phyloP scores from a whole-genome alignment of 148 eudicot genomes.

The Vaccinium darrowii region DNA sequence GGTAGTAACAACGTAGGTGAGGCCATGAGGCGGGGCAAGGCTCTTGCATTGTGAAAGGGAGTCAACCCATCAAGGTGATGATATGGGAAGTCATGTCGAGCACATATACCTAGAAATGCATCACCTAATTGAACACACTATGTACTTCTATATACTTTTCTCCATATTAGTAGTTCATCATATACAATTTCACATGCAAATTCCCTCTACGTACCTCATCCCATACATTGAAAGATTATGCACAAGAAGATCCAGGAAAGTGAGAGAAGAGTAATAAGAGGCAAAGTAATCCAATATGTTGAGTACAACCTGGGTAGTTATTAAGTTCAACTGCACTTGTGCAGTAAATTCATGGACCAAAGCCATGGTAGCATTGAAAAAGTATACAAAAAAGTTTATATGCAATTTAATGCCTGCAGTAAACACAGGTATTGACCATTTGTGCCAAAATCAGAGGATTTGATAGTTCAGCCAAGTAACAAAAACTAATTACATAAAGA shows the following conservation, averaged over 20 bases:
- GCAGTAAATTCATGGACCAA: background rate
- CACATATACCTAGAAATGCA: background rate
- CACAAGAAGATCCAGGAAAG: conserved; percentile 1
- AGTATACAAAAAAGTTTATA: background rate
- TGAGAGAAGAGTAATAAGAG: background rate
- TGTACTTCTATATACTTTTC: background rate
- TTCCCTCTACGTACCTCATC: background rate
- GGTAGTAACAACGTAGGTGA: background rate
- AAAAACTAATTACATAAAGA: background rate
- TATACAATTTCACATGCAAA: background rate
- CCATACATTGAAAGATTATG: background rate
- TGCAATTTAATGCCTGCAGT: background rate
- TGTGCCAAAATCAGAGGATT: background rate
- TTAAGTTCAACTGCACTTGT: background rate
- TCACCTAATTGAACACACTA: background rate
- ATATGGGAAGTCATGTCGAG: background rate
- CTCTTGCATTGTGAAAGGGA: background rate
- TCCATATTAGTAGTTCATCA: background rate
- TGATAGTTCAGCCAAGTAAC: background rate
- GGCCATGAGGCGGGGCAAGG: background rate
- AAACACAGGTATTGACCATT: background rate
- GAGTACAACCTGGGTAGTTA: background rate
- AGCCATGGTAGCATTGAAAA: background rate
- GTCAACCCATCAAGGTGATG: background rate
- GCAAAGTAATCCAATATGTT: background rate